phyloP scores from a whole-genome alignment of 129 eudicot genomes.

The Sambucus nigra region DNA sequence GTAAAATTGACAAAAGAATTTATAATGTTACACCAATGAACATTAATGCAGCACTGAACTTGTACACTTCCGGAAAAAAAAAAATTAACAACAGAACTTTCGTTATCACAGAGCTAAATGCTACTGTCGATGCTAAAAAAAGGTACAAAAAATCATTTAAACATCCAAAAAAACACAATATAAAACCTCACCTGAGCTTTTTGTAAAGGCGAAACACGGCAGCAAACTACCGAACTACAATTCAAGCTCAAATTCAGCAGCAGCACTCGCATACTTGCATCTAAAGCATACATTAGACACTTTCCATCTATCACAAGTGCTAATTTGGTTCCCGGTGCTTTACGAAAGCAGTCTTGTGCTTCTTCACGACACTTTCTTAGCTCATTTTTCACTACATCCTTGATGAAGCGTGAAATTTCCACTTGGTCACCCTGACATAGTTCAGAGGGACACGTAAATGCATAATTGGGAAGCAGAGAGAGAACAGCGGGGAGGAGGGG shows the following conservation, averaged over 20 bases:
- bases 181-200: conserved; percentile 66
- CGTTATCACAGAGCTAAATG: not conserved
- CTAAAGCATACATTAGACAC: conserved; percentile 95
- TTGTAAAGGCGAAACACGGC: conserved; percentile 96
- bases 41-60: not conserved
- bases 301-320: conserved; percentile 93
- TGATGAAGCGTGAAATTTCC: conserved; percentile 79
- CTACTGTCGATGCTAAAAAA: not conserved
- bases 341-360: conserved; percentile 46
- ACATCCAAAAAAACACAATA: not conserved
- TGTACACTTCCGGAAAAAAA: too few species aligned
- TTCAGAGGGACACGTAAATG: conserved; percentile 11
- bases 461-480: not conserved
- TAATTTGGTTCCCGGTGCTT: conserved; percentile 51
- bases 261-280: conserved; percentile 68
- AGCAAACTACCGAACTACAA: conserved; percentile 90
- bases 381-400: conserved; percentile 64
- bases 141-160: not conserved
- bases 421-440: conserved; percentile 79
- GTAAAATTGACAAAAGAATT: too few species aligned
- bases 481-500: not conserved
- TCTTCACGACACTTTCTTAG: conserved; percentile 67
- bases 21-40: not conserved
- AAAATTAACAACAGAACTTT: too few species aligned
- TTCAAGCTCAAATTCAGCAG: conserved; percentile 83